A percentile compares a stretch with the other conserved stretches of the same genome.
These are phyloP conservation scores for Bolboschoenoplectus hybrid DNA, from an alignment of 202 grass and related monocot genomes.

Conservation along the genomic window DNA sequence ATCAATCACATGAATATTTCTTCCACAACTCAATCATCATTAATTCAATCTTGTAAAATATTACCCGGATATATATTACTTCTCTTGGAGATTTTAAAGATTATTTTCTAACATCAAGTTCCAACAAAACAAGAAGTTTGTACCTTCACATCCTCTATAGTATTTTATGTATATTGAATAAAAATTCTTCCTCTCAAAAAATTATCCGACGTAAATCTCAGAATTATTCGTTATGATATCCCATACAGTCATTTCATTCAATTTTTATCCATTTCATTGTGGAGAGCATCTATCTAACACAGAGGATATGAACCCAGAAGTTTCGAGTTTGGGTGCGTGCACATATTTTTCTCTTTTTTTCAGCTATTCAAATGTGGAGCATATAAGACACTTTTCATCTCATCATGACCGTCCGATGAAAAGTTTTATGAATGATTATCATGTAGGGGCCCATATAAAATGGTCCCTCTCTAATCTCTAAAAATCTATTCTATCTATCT, in stretches of 20 bases:
- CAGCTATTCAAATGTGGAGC: not conserved
- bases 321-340: not conserved
- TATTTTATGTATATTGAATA: no score
- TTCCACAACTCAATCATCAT: not conserved
- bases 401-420: constrained; percentile 6
- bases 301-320: no score
- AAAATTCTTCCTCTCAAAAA: no score
- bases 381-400: not conserved
- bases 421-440: not conserved
- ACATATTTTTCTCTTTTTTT: not conserved
- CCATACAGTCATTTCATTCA: no score
- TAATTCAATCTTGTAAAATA: not conserved
- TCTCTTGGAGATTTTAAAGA: not conserved
- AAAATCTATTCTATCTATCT: not conserved
- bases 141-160: no score
- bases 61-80: not conserved
- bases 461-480: not conserved
- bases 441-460: not conserved
- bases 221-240: no score
- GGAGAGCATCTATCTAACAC: no score
- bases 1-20: not conserved
- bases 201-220: no score
- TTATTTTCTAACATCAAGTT: not conserved
- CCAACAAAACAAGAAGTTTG: not conserved
- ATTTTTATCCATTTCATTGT: no score